A percentile compares a stretch with the other conserved stretches of the same genome.
Conservation (phyloP, 2,329 filamentous ascomycete genomes). For the Hymenotorrendiella dingleyae region DNA sequence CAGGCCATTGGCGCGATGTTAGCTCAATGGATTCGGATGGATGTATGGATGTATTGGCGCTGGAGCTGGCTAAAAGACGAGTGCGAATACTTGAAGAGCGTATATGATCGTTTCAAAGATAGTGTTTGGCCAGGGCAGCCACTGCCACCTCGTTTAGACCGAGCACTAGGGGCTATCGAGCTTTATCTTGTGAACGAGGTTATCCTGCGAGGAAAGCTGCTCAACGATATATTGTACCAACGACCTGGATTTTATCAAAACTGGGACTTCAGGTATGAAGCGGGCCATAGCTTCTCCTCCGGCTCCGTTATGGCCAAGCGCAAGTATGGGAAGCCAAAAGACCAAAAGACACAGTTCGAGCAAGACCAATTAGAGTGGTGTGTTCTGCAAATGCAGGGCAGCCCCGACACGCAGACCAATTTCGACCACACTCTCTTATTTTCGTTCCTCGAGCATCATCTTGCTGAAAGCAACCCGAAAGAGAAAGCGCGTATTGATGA, state of each 20-base stretch:
- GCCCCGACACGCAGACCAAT: not conserved
- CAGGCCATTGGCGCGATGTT: too few species aligned
- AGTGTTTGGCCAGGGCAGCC: not conserved
- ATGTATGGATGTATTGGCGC: not conserved
- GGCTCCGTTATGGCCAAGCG: too few species aligned
- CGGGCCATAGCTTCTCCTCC: too few species aligned
- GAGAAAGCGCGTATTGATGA: not conserved
- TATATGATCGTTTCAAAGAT: not conserved
- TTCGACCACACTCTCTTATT: not conserved
- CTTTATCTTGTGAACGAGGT: not conserved
- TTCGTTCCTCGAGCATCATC: not conserved
- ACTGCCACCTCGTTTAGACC: not conserved
- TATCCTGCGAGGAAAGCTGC: not conserved
- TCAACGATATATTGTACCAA: not conserved
- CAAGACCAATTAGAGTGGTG: not conserved
- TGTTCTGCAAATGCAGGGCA: not conserved
- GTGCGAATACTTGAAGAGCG: not conserved
- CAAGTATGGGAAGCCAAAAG: not conserved
- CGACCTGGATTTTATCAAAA: not conserved
- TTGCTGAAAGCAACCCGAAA: not conserved
- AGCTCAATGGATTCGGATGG: not conserved
- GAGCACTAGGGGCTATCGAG: not conserved
- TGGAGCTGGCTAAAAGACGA: not conserved
- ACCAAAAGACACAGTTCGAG: not conserved
- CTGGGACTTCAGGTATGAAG: too few species aligned